phyloP scores from a whole-genome alignment of 2,329 filamentous ascomycete genomes.

The Talaromyces pinophilus region DNA sequence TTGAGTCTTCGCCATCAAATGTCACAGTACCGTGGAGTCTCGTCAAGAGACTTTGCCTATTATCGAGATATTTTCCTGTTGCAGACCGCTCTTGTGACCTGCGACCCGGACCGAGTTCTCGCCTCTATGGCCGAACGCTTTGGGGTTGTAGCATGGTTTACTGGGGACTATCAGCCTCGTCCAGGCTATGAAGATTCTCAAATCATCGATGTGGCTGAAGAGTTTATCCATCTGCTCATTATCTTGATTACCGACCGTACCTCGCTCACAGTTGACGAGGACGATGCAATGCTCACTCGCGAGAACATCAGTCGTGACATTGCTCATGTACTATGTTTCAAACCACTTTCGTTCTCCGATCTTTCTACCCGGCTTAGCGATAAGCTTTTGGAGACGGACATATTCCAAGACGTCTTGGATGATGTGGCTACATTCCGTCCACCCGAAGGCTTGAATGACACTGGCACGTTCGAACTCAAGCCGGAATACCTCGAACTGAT shows the following conservation, averaged over 20 bases:
- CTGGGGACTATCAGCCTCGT: slow-evolving; percentile 73
- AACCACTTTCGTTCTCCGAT: slow-evolving; percentile 91
- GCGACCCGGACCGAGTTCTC: slow-evolving; percentile 78
- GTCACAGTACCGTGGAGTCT: slow-evolving; percentile 85
- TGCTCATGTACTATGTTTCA: slow-evolving; percentile 92
- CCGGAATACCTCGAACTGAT: slow-evolving; percentile 82
- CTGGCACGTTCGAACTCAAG: slow-evolving; percentile 91
- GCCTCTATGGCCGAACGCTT: slow-evolving; percentile 91
- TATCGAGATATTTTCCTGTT: slow-evolving; percentile 93
- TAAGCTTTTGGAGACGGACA: slow-evolving; percentile 82
- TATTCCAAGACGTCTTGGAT: slow-evolving; percentile 80
- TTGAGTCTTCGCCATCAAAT: slow-evolving; percentile 95
- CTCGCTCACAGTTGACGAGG: slow-evolving; percentile 57
- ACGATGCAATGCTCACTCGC: slow-evolving; percentile 55
- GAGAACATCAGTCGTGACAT: slow-evolving; percentile 84
- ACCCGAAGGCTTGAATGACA: slow-evolving; percentile 87
- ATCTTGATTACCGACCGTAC: slow-evolving; percentile 87
- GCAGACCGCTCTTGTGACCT: slow-evolving; percentile 85
- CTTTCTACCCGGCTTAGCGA: slow-evolving; percentile 84
- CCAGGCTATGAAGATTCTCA: slow-evolving; percentile 81
- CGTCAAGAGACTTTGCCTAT: slow-evolving; percentile 86
- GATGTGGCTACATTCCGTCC: slow-evolving; percentile 87
- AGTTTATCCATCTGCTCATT: slow-evolving; percentile 91
- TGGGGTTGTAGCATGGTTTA: slow-evolving; percentile 83
- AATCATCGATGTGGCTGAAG: slow-evolving; percentile 89